These are phyloP conservation scores for Melanopsichium pennsylvanicum DNA, from an alignment of 1,284 basidiomycete species.

Conservation along the genomic window DNA sequence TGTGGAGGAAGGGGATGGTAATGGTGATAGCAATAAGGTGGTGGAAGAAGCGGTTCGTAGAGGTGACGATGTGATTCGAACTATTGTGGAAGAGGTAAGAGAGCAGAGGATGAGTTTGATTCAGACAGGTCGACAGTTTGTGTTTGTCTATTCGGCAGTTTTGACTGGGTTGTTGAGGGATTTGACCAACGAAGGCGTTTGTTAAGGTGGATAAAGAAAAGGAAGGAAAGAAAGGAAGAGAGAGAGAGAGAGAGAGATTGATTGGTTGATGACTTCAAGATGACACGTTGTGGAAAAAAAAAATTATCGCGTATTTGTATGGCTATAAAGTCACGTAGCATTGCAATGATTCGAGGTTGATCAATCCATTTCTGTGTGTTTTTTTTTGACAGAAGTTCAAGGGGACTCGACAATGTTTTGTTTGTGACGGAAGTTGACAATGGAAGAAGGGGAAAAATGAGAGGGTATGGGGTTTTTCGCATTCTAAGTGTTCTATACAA, in stretches of 20 bases:
- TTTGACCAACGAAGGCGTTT: conserved; percentile 15
- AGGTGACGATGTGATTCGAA: conserved; percentile 41
- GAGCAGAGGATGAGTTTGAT: conserved; percentile 65
- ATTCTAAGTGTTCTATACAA: no score
- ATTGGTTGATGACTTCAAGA: no score
- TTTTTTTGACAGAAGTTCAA: no score
- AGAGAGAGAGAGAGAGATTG: no score
- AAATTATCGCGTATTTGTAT: no score
- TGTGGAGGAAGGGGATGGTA: background rate
- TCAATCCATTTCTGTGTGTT: no score
- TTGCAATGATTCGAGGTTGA: no score
- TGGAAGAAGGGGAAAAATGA: background rate
- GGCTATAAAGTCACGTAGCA: no score
- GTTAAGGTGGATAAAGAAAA: no score
- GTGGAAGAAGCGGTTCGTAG: conserved; percentile 18
- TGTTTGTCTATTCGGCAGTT: conserved; percentile 61
- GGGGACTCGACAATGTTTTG: background rate
- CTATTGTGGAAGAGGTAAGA: conserved; percentile 41
- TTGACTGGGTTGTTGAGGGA: conserved; percentile 54
- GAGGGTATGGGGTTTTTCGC: no score
- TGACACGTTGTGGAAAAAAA: no score
- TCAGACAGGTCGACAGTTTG: conserved; percentile 62
- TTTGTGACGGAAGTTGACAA: background rate
- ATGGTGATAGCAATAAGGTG: no score
- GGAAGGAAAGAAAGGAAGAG: background rate